These are phyloP conservation scores for Wickerhamiella infanticola DNA, from an alignment of 1,139 yeast genomes.

Conservation along the genomic window DNA sequence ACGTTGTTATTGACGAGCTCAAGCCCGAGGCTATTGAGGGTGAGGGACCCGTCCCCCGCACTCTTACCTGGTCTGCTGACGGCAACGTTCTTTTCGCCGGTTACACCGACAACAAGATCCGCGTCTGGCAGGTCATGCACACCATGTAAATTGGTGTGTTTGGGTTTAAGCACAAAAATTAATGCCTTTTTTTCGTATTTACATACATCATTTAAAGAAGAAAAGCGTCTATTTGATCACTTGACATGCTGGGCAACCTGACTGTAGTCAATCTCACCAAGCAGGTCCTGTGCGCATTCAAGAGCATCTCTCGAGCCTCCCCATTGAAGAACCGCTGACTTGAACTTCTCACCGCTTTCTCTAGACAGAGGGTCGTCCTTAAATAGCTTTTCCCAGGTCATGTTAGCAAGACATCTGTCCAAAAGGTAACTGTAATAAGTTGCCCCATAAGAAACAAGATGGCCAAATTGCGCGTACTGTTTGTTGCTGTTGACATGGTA, in stretches of 20 bases:
- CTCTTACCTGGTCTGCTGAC: slow-evolving; percentile 99
- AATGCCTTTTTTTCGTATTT: not conserved
- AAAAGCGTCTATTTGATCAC: not conserved
- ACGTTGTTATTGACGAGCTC: slow-evolving; percentile 92
- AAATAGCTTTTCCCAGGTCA: slow-evolving; percentile 67
- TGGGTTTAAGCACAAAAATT: not conserved
- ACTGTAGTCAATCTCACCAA: slow-evolving; percentile 9
- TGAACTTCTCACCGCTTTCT: slow-evolving; percentile 60
- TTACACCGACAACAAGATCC: slow-evolving; percentile 98
- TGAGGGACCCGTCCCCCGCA: slow-evolving; percentile 94
- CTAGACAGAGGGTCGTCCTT: slow-evolving; percentile 45
- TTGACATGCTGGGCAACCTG: slow-evolving; percentile 10
- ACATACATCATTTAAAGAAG: not conserved
- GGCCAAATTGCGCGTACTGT: slow-evolving; percentile 95
- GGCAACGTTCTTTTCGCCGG: slow-evolving; percentile 99
- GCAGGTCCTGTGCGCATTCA: slow-evolving; percentile 8
- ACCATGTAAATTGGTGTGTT: slow-evolving; percentile 31
- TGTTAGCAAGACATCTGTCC: slow-evolving; percentile 85
- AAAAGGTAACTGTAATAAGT: slow-evolving; percentile 83
- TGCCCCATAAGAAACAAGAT: slow-evolving; percentile 84
- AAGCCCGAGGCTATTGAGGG: slow-evolving; percentile 89
- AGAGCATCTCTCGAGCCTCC: slow-evolving; percentile 80
- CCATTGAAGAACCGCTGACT: slow-evolving; percentile 62
- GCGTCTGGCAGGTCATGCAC: slow-evolving; percentile 99
- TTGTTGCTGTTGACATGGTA: slow-evolving; percentile 28